Evolutionary conservation across 192 early-diverging fungal species (phyloP).

Genomic region (Coemansia sp.): DNA sequence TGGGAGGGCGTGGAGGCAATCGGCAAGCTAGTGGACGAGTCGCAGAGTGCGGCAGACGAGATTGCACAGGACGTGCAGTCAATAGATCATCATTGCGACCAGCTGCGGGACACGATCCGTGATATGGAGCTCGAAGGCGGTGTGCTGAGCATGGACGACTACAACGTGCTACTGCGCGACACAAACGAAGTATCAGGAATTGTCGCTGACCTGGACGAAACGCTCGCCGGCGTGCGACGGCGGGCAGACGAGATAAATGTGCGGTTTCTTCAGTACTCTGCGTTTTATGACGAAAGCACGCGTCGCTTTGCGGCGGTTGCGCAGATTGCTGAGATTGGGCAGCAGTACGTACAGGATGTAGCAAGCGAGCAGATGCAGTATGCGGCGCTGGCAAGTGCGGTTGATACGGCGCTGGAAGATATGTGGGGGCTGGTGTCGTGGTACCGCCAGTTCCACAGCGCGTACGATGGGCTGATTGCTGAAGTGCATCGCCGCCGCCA

Average conservation of each 20-base stretch:
- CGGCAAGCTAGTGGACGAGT: conserved; percentile 34
- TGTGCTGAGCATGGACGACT: conserved; percentile 48
- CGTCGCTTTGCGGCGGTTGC: conserved; percentile 27
- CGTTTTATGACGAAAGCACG: conserved; percentile 35
- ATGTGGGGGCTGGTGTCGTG: conserved; percentile 49
- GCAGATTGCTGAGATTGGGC: conserved; percentile 13
- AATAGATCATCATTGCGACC: conserved; percentile 49
- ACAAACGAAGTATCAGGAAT: conserved; percentile 47
- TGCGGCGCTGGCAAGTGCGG: conserved; percentile 5
- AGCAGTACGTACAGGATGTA: conserved; percentile 13
- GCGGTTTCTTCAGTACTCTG: conserved; percentile 41
- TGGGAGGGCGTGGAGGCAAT: conserved; percentile 41
- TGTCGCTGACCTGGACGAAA: conserved; percentile 35
- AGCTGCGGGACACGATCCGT: conserved; percentile 45
- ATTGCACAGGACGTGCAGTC: conserved; percentile 43
- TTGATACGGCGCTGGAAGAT: conserved; percentile 35
- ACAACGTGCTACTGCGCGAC: conserved; percentile 46
- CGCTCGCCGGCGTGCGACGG: conserved; percentile 22
- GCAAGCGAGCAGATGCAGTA: conserved; percentile 24
- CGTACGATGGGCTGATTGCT: conserved; percentile 45
- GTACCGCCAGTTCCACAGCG: conserved; percentile 51
- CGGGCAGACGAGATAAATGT: conserved; percentile 48
- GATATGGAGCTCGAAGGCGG: conserved; percentile 45
- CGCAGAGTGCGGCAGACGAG: conserved; percentile 23
- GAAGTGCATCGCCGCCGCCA: conserved; percentile 50